Evolutionary conservation across 306 rosid species (phyloP), one percentile per base, ranked within the genome.

Genomic region (Vicia villosa): DNA sequence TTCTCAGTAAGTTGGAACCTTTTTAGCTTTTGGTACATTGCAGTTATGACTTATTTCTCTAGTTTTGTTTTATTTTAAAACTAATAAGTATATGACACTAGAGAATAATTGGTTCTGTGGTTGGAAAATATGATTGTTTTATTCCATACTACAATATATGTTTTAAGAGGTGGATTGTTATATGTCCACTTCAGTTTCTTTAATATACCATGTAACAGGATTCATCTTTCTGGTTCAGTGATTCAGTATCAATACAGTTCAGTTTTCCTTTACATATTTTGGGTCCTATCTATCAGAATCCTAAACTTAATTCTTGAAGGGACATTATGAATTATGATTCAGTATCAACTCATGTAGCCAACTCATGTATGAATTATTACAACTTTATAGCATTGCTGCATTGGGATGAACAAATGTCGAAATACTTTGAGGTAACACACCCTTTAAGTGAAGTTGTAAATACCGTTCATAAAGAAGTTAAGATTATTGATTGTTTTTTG

Each of bases 71-170:
- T 16, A 3, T 46, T 45, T 45, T 47, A 47, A 47, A 45, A 28
- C 57, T 20, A 32, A 10, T 6, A 30, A 24, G 26, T 40, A 24
- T 43, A 10, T 56, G 60, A 47, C 40, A 8, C 28, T 17, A 32
- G 41, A 55, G 54, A 57, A n/a, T 10, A 20, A 28, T 24, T 56
- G 40, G 22, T 30, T 30, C 30, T 14, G 19, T 32, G 22, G 42
- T 30, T 58, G 41, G 63, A 58, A 6, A 58, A n/a, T 58, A 14
- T n/a, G 41, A 30, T 30, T 71, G 47, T 58, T 30, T 59, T 17
- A 26, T 59, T 58, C 59, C 34, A 43, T 38, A 10, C 14, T 9
- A 15, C 28, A 10, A 24, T 8, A 40, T 70, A 24, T 70, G 41
- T n/a, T 26, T 41, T 4, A n/a, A 56, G 56, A 26, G 12, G 41